phyloP scores from a whole-genome alignment of 2,329 filamentous ascomycete genomes.

The Lojkania enalia region DNA sequence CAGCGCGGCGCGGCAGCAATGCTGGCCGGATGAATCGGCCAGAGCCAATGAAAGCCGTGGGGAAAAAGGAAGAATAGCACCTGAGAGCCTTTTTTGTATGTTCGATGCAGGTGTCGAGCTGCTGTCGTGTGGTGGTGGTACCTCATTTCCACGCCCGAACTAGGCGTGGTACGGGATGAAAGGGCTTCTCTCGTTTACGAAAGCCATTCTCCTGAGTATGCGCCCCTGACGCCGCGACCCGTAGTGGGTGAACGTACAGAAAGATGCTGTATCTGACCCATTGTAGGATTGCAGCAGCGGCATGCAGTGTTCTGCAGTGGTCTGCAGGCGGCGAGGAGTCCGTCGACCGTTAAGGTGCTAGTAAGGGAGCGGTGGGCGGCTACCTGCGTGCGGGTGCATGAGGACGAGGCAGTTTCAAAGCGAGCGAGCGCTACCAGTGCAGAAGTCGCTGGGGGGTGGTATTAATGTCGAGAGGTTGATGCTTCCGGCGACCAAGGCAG shows the following conservation, averaged over 20 bases:
- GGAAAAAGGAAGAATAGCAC: slow-evolving; percentile 1
- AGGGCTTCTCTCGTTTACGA: not conserved
- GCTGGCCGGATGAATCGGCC: slow-evolving; percentile 15
- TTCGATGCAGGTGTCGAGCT: not conserved
- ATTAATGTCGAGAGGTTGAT: not conserved
- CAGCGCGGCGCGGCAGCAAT: slow-evolving; percentile 13
- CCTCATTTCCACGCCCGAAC: slow-evolving; percentile 10
- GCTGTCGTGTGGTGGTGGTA: not conserved
- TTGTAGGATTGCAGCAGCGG: slow-evolving; percentile 4
- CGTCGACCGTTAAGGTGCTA: slow-evolving; percentile 5
- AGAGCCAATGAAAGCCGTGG: slow-evolving; percentile 7
- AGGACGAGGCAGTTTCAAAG: slow-evolving; percentile 18
- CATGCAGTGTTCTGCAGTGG: slow-evolving; percentile 15
- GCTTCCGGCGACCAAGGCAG: not conserved
- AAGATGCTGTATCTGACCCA: not conserved
- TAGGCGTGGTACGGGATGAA: slow-evolving; percentile 1
- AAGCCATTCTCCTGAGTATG: not conserved
- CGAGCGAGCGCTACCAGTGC: slow-evolving; percentile 3
- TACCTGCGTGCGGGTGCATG: slow-evolving; percentile 14
- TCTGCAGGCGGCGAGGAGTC: slow-evolving; percentile 4
- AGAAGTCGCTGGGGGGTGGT: slow-evolving; percentile 1
- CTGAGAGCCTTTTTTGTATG: not conserved
- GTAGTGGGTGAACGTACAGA: not conserved
- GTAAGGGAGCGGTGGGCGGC: slow-evolving; percentile 13
- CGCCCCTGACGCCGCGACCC: not conserved